phyloP scores from a whole-genome alignment of 495 filamentous ascomycete genomes.

The Diplogelasinospora grovesii region DNA sequence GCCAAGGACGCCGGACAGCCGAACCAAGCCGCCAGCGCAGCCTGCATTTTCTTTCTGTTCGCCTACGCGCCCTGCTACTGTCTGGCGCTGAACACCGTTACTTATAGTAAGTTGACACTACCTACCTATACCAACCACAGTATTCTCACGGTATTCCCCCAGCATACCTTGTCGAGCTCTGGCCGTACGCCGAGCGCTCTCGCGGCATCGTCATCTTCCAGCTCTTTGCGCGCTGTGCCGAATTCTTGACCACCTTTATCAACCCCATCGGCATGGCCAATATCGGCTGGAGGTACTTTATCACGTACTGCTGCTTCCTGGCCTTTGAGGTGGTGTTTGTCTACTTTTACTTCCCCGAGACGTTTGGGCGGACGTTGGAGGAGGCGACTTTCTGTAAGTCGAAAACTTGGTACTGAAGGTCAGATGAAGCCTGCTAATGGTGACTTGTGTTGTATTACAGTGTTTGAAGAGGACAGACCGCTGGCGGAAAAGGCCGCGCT shows the following conservation, averaged over 20 bases:
- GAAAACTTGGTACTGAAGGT: no score
- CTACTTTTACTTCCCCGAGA: constrained; percentile 61
- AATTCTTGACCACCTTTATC: constrained; percentile 50
- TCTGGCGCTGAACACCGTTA: constrained; percentile 60
- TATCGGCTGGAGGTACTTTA: constrained; percentile 53
- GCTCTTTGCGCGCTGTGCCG: constrained; percentile 46
- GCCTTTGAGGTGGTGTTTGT: constrained; percentile 52
- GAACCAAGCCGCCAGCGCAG: constrained; percentile 36
- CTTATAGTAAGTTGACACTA: constrained; percentile 53
- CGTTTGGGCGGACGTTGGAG: constrained; percentile 55
- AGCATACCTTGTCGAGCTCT: constrained; percentile 60
- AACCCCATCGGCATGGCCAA: constrained; percentile 58
- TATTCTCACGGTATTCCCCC: not conserved
- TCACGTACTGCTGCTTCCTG: constrained; percentile 49
- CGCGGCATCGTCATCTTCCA: constrained; percentile 58
- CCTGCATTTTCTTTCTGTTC: constrained; percentile 55
- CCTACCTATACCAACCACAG: not conserved
- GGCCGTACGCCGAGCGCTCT: constrained; percentile 55
- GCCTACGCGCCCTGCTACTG: constrained; percentile 57
- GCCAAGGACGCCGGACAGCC: constrained; percentile 27
- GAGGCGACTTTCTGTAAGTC: constrained; percentile 57
- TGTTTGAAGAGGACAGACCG: no score
- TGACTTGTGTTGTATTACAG: no score
- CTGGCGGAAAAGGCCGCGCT: no score
- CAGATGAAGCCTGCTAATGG: no score